Conservation (phyloP, 2,329 filamentous ascomycete species). For the Orbilia javanica region DNA sequence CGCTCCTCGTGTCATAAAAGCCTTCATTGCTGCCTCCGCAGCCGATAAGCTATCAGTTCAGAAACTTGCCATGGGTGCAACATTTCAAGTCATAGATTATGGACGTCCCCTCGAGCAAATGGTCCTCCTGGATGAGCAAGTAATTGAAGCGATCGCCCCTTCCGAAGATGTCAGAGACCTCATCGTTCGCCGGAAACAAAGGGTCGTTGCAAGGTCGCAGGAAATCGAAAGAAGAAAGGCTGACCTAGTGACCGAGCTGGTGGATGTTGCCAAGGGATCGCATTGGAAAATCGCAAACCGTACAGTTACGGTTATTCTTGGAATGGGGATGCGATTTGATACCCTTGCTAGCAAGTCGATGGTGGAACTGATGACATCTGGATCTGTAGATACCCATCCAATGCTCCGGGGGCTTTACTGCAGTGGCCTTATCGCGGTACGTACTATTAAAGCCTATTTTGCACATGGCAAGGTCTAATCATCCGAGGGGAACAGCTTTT, state of each 20-base stretch:
- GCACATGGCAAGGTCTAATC: background rate
- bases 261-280: conserved; percentile 79
- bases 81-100: conserved; percentile 91
- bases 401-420: conserved; percentile 84
- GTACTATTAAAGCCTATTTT: conserved; percentile 25
- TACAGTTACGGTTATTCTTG: conserved; percentile 89
- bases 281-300: conserved; percentile 97
- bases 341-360: conserved; percentile 84
- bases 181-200: conserved; percentile 79
- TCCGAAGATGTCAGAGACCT: conserved; percentile 75
- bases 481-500: conserved; percentile 70
- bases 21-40: conserved; percentile 89
- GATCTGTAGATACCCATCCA: conserved; percentile 90
- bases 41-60: conserved; percentile 97
- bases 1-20: conserved; percentile 85
- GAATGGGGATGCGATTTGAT: conserved; percentile 91
- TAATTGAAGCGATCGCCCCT: conserved; percentile 80
- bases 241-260: conserved; percentile 82
- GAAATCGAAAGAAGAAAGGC: conserved; percentile 85
- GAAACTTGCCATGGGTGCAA: conserved; percentile 81
- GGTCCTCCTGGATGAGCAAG: conserved; percentile 80
- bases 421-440: conserved; percentile 76
- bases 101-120: conserved; percentile 88
- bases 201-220: conserved; percentile 61
- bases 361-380: conserved; percentile 83